Evolutionary conservation across 225 moss, liverwort and hornwort genomes (phyloP), one percentile per base, ranked within the genome.

Genomic region (Polytrichum formosum): DNA sequence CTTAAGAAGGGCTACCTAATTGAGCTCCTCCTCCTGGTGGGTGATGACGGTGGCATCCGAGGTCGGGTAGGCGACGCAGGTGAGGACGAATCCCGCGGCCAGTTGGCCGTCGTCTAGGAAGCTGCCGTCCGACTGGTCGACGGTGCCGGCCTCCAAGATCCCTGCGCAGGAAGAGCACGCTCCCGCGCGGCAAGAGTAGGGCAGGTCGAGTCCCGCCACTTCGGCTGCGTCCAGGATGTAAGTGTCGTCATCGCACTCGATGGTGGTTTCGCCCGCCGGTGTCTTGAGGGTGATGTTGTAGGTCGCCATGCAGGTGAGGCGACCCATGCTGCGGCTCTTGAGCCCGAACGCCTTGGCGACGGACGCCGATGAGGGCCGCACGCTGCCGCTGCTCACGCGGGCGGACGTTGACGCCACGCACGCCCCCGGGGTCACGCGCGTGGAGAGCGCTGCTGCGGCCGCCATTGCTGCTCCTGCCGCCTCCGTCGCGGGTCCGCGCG

Each of bases 101-200:
- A 81, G 6, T 35, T 78, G 75, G 2, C 28, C 37, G 6, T 76
- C 67, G 21, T 75, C 81, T 73, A 85, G 71, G 56, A 74, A 73
- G 18, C 70, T 70, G 29, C 35, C 29, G 35, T 61, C 70, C 5
- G 22, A 21, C 37, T 70, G 70, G 70, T 70, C 70, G 4, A 70
- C 70, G 19, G 17, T 18, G 17, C 70, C 70, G 2, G 4, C 35
- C 70, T 61, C 61, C 20, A 70, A 0, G 6, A n/a, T 5, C 1
- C 85, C 79, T 0, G 79, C 79, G 69, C 85, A 85, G 4, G 76
- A 69, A 0, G 82, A 85, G 79, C 85, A 82, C 6, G 82, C 66
- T 0, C 82, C 82, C 1, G 82, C 79, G 18, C 70, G 70, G 70
- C 70, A 70, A 18, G 70, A 70, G 61, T 70, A 70, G 23, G 70